Base-by-base conservation (phyloP, 2,329 filamentous ascomycete genomes). In the Alternaria novae-zelandiae region DNA sequence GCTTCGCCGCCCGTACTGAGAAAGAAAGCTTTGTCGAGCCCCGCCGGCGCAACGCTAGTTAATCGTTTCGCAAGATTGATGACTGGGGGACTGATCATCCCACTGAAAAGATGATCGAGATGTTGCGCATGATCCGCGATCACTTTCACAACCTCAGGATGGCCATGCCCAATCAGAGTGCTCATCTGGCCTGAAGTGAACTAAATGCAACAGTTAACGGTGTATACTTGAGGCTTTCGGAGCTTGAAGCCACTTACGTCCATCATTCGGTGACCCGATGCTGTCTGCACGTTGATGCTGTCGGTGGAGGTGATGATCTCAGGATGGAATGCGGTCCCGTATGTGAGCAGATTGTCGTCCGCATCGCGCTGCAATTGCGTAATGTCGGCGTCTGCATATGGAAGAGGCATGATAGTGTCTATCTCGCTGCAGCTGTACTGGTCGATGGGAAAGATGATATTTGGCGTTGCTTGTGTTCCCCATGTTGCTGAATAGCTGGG, bases 81-180 rank as follows among this genome's bases (percentile, higher is more conserved):
- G 5, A 79, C 76, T 4, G 78, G 77, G 11, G 73, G 75, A n/a
- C 69, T 76, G 6, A 79, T 65, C 77, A 79, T 79, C 56, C 71
- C 73, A 43, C 75, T 78, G 64, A 79, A 77, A 2, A 79, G 68
- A 54, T 79, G 77, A 41, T 79, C 76, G 1, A 80, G 70, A 28
- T 68, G 66, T 21, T 67, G 51, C 3, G 72, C 73, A 47, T 79
- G 72, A 5, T 73, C 61, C 3, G 64, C 64, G 30, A 80, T 71
- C 21, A 73, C 69, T 26, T 73, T 64, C 1, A 79, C 77, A 7
- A 78, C 74, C 53, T 80, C 76, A 9, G 75, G 72, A 57, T 79
- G 68, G 2, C 69, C 70, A 30, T 79, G 76, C 10, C 77, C 76
- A 25, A 79, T 69, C 9, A 62, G 70, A 59, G 51, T 59, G 12